Conservation (phyloP, 495 filamentous ascomycete genomes). For the Neurospora sp. region DNA sequence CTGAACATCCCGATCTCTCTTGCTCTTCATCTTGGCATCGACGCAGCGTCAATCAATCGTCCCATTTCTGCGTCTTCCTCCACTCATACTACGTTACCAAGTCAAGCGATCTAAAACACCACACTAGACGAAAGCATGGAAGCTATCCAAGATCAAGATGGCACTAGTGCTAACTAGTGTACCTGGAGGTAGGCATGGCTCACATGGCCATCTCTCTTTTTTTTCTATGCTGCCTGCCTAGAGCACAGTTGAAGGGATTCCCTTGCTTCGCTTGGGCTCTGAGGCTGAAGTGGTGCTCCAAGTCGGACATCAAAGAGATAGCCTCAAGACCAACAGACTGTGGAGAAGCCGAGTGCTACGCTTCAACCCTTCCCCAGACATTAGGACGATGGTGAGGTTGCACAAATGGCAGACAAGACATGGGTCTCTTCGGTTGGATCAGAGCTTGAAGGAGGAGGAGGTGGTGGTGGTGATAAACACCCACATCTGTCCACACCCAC, state of each 20-base stretch:
- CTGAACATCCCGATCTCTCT: not conserved
- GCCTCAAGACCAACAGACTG: not conserved
- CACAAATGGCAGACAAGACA: not conserved
- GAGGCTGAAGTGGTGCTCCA: not conserved
- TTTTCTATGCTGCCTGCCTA: not conserved
- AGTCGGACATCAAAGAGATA: not conserved
- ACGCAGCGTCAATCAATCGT: slow-evolving; percentile 1
- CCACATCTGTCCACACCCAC: not conserved
- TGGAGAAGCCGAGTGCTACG: slow-evolving; percentile 10
- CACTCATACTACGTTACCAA: not conserved
- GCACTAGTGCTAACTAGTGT: not conserved
- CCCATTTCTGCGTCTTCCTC: not conserved
- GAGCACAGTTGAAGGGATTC: too few species aligned
- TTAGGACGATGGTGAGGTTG: not conserved
- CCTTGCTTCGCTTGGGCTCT: not conserved
- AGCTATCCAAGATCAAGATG: not conserved
- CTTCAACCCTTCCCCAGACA: not conserved
- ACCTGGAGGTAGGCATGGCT: not conserved
- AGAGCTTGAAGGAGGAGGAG: slow-evolving; percentile 4
- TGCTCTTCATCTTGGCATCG: not conserved
- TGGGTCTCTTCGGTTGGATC: slow-evolving; percentile 10
- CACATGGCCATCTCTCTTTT: not conserved
- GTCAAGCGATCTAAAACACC: not conserved
- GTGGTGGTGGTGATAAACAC: slow-evolving; percentile 3
- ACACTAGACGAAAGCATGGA: not conserved